Evolutionary conservation across 2,329 filamentous ascomycete genomes (phyloP), one percentile per base, ranked within the genome.

Genomic region (Fusarium sp.): DNA sequence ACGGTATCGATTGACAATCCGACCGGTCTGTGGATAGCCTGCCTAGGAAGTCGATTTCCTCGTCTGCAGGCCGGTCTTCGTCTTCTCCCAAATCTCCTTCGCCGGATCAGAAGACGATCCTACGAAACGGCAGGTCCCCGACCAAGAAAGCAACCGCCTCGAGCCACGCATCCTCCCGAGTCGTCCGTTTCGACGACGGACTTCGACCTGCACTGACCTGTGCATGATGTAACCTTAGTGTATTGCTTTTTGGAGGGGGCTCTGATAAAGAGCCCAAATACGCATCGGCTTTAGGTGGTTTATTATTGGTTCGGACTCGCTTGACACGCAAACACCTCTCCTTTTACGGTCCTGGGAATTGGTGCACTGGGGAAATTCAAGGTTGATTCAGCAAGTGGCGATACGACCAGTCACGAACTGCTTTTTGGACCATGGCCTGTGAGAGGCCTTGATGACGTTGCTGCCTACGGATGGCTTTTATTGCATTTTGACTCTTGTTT

Each of bases 1-100:
- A 99, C 80, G 94, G 93, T 77, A 97, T 98, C 85, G 94, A 97
- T 89, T 99, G 92, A 94, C 87, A 87, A 86, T 86, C 83, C 84
- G 87, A 89, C 87, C 87, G 86, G 86, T 81, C 85, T 85, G 82
- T 78, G 77, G 85, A 84, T 74, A 77, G 73, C 75, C 76, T 75
- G 76, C 74, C 71, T 68, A 75, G 75, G 72, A 75, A 81, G 73
- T 75, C 73, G 69, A 64, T 70, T 70, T 77, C 79, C 73, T 76
- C 74, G 78, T 84, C 83, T 83, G 83, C 83, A 83, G 85, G 83
- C 85, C 85, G 85, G 85, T 88, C 83, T 80, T 80, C 77, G 76
- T 74, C 76, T 76, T 78, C 80, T 73, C 71, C 77, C 50, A 73
- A 74, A 65, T 69, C 77, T 65, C 69, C 74, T 70, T 76, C 76